Conservation (phyloP, 129 eudicot genomes). For the Sambucus nigra region DNA sequence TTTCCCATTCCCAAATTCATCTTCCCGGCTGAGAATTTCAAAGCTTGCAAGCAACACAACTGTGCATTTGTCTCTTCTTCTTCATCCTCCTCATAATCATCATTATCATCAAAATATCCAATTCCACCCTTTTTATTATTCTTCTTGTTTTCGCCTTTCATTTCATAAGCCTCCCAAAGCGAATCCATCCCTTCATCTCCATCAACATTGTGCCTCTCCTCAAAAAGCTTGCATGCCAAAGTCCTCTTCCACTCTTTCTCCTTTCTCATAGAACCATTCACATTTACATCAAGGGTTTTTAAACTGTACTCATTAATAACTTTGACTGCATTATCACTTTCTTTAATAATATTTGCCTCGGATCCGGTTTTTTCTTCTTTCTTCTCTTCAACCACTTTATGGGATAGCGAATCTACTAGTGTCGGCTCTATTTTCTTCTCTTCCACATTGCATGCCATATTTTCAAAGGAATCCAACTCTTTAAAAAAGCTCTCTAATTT, state of each 20-base stretch:
- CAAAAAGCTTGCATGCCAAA: slow-evolving; percentile 75
- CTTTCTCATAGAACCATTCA: slow-evolving; percentile 13
- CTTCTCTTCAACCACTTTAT: no score
- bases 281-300: no score
- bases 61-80: slow-evolving; percentile 13
- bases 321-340: no score
- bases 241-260: slow-evolving; percentile 85
- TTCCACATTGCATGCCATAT: slow-evolving; percentile 6
- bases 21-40: slow-evolving; percentile 46
- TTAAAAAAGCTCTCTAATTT: slow-evolving; percentile 31
- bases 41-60: slow-evolving; percentile 43
- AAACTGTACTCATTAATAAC: no score
- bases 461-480: slow-evolving; percentile 36
- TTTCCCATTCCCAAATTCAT: slow-evolving; percentile 48
- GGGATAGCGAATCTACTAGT: no score
- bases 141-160: slow-evolving; percentile 3
- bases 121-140: slow-evolving; percentile 4
- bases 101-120: not conserved
- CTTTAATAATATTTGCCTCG: no score
- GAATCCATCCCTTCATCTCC: slow-evolving; percentile 47
- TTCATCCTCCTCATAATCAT: slow-evolving; percentile 10
- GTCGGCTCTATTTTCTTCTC: no score
- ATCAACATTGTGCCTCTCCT: slow-evolving; percentile 34
- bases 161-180: slow-evolving; percentile 48
- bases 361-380: no score